These are phyloP conservation scores for Citeromyces matritensis DNA, from an alignment of 805 yeast species.

Conservation along the genomic window DNA sequence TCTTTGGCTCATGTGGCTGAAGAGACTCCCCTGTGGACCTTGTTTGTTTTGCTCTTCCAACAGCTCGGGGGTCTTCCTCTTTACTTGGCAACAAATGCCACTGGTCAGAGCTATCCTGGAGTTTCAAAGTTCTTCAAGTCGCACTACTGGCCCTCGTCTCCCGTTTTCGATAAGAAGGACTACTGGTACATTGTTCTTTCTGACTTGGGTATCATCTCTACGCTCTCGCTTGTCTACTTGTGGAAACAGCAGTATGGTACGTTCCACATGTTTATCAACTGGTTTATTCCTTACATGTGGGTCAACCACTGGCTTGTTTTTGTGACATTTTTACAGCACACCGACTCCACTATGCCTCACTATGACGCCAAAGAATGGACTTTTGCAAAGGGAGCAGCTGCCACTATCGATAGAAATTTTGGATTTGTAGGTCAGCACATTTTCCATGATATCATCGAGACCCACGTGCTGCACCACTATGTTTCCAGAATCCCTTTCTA, in stretches of 20 bases:
- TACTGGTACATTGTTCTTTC: conserved; percentile 57
- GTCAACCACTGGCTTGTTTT: conserved; percentile 87
- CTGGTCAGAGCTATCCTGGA: conserved; percentile 53
- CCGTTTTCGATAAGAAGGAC: conserved; percentile 60
- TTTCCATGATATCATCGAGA: conserved; percentile 83
- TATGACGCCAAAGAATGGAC: conserved; percentile 67
- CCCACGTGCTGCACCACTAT: conserved; percentile 81
- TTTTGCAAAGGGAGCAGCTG: conserved; percentile 82
- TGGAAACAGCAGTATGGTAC: conserved; percentile 51
- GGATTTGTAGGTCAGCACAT: conserved; percentile 67
- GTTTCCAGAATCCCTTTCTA: conserved; percentile 78
- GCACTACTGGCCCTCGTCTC: conserved; percentile 64
- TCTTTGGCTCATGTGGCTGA: conserved; percentile 43
- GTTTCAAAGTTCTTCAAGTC: conserved; percentile 29
- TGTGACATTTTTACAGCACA: conserved; percentile 75
- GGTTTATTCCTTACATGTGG: conserved; percentile 64
- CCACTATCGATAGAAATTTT: conserved; percentile 75
- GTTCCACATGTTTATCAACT: conserved; percentile 48
- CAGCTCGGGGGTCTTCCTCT: conserved; percentile 69
- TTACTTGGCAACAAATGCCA: conserved; percentile 53
- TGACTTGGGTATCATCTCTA: conserved; percentile 54
- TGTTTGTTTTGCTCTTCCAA: conserved; percentile 40
- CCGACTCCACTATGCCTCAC: conserved; percentile 70
- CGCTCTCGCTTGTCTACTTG: conserved; percentile 34
- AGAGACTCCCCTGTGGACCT: conserved; percentile 61